A percentile compares a stretch with the other conserved stretches of the same genome.
phyloP scores from a whole-genome alignment of 1,139 yeast species.

The Ogataea hybrid region DNA sequence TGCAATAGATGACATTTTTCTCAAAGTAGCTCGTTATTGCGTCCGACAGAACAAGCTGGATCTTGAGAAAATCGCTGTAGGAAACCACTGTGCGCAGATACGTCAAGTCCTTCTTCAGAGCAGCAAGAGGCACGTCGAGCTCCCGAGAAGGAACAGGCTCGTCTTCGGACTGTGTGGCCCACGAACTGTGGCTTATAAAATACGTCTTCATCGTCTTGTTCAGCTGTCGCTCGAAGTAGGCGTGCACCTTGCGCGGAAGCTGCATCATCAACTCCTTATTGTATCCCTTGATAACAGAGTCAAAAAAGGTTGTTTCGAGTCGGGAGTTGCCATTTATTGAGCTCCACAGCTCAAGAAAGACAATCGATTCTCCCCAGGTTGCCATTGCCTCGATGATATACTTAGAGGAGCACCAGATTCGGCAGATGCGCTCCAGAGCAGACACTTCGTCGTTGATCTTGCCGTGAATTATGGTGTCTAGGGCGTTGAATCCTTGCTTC shows the following conservation, averaged over 20 bases:
- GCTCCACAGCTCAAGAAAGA: constrained; percentile 63
- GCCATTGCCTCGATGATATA: constrained; percentile 52
- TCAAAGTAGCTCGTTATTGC: constrained; percentile 41
- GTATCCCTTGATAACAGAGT: constrained; percentile 49
- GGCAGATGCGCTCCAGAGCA: constrained; percentile 52
- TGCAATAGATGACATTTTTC: constrained; percentile 33
- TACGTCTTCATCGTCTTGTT: constrained; percentile 51
- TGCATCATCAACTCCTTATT: constrained; percentile 35
- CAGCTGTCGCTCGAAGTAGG: constrained; percentile 50
- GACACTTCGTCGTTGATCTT: constrained; percentile 35
- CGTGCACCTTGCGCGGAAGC: constrained; percentile 40
- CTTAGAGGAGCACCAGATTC: constrained; percentile 59
- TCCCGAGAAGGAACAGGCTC: constrained; percentile 30
- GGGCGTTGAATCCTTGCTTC: constrained; percentile 43
- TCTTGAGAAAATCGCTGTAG: constrained; percentile 23
- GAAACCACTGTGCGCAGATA: constrained; percentile 36
- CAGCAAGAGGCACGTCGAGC: constrained; percentile 37
- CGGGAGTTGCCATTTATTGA: constrained; percentile 23
- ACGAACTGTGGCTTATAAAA: constrained; percentile 38
- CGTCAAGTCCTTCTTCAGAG: constrained; percentile 38
- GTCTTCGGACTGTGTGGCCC: constrained; percentile 4
- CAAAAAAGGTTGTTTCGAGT: constrained; percentile 47
- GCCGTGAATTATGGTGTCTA: constrained; percentile 42
- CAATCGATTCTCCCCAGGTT: constrained; percentile 63
- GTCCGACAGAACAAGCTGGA: constrained; percentile 42